Evolutionary conservation across 2,329 filamentous ascomycete species (phyloP).

Genomic region (Alternaria dauci): DNA sequence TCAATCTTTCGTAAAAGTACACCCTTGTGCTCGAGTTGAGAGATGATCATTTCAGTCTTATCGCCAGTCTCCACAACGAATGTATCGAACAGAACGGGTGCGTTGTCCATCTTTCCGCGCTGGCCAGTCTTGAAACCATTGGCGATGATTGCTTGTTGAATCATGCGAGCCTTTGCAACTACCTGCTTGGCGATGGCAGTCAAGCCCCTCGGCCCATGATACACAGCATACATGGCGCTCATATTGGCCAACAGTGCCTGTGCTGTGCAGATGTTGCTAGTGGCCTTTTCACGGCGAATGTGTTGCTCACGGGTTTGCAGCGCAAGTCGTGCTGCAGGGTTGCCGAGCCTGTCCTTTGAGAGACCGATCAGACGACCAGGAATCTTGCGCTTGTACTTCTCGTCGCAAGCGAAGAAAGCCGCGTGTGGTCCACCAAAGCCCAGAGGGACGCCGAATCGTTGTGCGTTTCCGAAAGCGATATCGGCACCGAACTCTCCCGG

Average conservation of each 20-base stretch:
- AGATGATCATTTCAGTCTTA: constrained; percentile 61
- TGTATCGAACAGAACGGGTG: constrained; percentile 78
- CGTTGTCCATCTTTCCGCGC: constrained; percentile 64
- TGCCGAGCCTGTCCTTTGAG: constrained; percentile 87
- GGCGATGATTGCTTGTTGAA: constrained; percentile 70
- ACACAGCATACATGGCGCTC: constrained; percentile 92
- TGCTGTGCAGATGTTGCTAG: constrained; percentile 96
- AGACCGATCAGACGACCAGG: constrained; percentile 89
- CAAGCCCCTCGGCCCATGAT: constrained; percentile 86
- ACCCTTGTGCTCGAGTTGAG: constrained; percentile 59
- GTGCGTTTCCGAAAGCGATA: constrained; percentile 91
- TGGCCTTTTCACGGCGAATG: constrained; percentile 94
- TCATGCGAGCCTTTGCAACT: constrained; percentile 72
- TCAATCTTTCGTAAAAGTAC: constrained; percentile 71
- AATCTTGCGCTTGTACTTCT: constrained; percentile 93
- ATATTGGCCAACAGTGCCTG: constrained; percentile 95
- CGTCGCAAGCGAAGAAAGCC: constrained; percentile 91
- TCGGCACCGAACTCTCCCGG: constrained; percentile 95
- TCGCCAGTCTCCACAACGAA: constrained; percentile 68
- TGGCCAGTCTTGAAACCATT: constrained; percentile 71
- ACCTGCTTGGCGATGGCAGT: constrained; percentile 83
- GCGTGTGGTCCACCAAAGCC: constrained; percentile 95
- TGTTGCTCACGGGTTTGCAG: constrained; percentile 96
- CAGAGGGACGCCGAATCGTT: constrained; percentile 90
- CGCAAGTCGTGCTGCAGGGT: constrained; percentile 81